Conservation (phyloP, 192 early-diverging fungal genomes). For the Backusella westeae region DNA sequence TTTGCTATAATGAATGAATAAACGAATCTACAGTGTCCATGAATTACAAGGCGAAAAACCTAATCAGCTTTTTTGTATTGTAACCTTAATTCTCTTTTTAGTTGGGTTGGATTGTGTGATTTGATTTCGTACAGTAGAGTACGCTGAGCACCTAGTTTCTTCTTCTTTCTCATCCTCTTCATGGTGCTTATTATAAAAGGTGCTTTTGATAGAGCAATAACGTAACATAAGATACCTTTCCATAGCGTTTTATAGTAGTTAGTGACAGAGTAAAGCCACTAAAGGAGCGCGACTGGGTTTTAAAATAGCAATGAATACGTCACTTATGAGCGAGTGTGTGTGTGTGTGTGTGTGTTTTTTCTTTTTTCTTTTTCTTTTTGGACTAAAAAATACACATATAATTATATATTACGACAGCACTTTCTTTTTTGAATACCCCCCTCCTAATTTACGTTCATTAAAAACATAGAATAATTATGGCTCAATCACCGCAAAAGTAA, state of each 20-base stretch:
- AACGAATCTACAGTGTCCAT: not conserved
- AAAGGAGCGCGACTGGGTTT: not conserved
- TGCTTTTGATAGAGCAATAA: too few species aligned
- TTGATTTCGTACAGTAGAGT: not conserved
- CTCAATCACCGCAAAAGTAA: not conserved
- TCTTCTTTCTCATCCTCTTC: too few species aligned
- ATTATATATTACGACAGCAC: not conserved
- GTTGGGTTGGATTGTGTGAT: not conserved
- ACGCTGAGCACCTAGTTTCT: not conserved
- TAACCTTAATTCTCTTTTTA: not conserved
- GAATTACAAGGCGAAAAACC: not conserved
- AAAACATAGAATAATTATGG: not conserved
- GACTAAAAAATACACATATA: not conserved
- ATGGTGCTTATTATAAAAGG: too few species aligned
- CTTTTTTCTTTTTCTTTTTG: not conserved
- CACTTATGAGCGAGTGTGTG: too few species aligned
- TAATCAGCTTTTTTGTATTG: not conserved
- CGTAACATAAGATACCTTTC: too few species aligned
- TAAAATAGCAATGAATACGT: too few species aligned
- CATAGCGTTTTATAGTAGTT: too few species aligned
- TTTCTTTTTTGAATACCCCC: not conserved
- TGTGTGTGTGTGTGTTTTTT: too few species aligned
- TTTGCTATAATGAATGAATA: too few species aligned
- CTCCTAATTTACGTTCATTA: not conserved
- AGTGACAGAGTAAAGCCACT: too few species aligned